Evolutionary conservation across 1,139 yeast species (phyloP).

Genomic region (Diutina mesorugosa): DNA sequence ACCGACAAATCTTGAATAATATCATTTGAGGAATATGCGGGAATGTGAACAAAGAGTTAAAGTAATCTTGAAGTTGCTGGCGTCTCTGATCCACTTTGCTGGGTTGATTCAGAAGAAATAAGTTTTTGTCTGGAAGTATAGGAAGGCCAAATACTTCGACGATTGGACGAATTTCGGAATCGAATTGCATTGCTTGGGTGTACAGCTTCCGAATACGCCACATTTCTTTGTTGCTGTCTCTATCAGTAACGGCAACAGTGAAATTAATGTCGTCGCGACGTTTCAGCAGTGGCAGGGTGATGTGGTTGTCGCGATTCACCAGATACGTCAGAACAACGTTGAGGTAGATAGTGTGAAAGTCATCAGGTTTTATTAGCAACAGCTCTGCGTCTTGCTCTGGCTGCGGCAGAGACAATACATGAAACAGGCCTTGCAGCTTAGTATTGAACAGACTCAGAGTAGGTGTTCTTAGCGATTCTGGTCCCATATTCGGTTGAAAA

Average conservation of each 20-base stretch:
- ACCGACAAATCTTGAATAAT: slow-evolving; percentile 44
- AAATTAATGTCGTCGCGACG: slow-evolving; percentile 44
- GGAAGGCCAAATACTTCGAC: slow-evolving; percentile 53
- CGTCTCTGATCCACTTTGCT: slow-evolving; percentile 52
- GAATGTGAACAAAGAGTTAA: slow-evolving; percentile 43
- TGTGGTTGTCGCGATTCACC: slow-evolving; percentile 13
- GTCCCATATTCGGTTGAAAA: background rate
- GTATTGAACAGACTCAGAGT: background rate
- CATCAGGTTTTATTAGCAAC: slow-evolving; percentile 54
- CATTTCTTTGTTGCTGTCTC: slow-evolving; percentile 47
- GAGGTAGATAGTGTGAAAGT: slow-evolving; percentile 48
- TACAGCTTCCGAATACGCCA: slow-evolving; percentile 60
- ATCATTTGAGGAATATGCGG: slow-evolving; percentile 49
- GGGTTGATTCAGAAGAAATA: slow-evolving; percentile 51
- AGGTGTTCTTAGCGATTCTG: background rate
- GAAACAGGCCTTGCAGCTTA: background rate
- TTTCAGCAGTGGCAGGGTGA: slow-evolving; percentile 8
- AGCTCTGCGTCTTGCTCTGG: slow-evolving; percentile 24
- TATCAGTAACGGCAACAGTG: slow-evolving; percentile 50
- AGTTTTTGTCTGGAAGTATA: slow-evolving; percentile 39
- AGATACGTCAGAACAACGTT: slow-evolving; percentile 41
- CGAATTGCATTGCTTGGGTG: slow-evolving; percentile 42
- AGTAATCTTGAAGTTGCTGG: slow-evolving; percentile 43
- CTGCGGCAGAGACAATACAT: slow-evolving; percentile 1
- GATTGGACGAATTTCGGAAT: slow-evolving; percentile 40